Evolutionary conservation across 169 alveolate genomes (phyloP).

Genomic region (Cryptosporidium sp.): DNA sequence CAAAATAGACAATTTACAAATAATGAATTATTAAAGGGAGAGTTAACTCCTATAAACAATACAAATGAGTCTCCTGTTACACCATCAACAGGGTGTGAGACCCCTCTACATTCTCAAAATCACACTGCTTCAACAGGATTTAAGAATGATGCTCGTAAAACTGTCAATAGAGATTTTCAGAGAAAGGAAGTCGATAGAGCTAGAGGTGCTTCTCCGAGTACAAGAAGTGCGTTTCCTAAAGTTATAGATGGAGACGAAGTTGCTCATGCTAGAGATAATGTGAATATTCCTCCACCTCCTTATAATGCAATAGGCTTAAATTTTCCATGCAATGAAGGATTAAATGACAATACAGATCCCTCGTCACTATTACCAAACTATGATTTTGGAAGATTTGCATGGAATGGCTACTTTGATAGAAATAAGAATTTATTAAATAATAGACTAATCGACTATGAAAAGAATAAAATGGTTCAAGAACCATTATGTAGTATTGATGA

Average conservation of each 20-base stretch:
- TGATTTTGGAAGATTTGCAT: conserved; percentile 47
- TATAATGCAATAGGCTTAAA: conserved; percentile 45
- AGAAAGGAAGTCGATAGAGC: conserved; percentile 12
- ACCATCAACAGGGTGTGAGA: conserved; percentile 75
- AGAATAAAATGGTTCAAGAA: conserved; percentile 17
- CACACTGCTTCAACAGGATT: not conserved
- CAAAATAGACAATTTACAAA: not conserved
- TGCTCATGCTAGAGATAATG: conserved; percentile 48
- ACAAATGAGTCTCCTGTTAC: conserved; percentile 38
- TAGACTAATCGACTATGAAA: not conserved
- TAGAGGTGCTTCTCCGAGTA: conserved; percentile 1
- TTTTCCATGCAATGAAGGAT: conserved; percentile 29
- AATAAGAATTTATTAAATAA: not conserved
- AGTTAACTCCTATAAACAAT: conserved; percentile 38
- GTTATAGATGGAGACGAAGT: conserved; percentile 44
- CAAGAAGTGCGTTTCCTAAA: not conserved
- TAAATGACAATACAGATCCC: not conserved
- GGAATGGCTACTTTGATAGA: conserved; percentile 37
- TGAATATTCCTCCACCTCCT: conserved; percentile 72
- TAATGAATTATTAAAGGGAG: conserved; percentile 11
- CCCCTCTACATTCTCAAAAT: conserved; percentile 38
- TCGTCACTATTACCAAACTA: conserved; percentile 38
- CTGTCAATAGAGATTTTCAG: conserved; percentile 7
- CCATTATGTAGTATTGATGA: conserved; percentile 38
- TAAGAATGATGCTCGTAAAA: conserved; percentile 21